Percentiles rank a stretch among this genome's conserved stretches.
phyloP scores from a whole-genome alignment of 169 alveolate species.

The Cytauxzoon felis region DNA sequence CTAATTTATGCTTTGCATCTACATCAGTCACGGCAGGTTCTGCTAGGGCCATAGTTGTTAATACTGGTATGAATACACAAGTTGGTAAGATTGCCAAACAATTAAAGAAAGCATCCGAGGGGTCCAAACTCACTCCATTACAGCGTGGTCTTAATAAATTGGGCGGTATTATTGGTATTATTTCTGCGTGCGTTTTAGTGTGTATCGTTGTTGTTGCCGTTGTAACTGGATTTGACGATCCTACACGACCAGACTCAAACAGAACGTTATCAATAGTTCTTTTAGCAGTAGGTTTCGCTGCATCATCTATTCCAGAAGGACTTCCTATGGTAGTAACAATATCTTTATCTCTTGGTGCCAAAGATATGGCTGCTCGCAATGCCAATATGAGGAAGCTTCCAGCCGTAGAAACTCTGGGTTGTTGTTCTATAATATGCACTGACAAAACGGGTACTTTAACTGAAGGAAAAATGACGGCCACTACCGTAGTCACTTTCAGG shows the following conservation, averaged over 20 bases:
- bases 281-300: constrained; percentile 93
- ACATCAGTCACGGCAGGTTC: constrained; percentile 89
- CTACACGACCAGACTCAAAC: constrained; percentile 81
- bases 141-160: constrained; percentile 78
- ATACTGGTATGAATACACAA: constrained; percentile 89
- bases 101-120: constrained; percentile 77
- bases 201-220: constrained; percentile 78
- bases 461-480: constrained; percentile 91
- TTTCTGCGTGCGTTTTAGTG: constrained; percentile 64
- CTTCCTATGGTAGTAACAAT: constrained; percentile 96
- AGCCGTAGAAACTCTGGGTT: constrained; percentile 97
- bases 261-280: constrained; percentile 82
- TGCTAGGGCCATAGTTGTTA: constrained; percentile 87
- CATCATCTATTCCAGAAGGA: constrained; percentile 96
- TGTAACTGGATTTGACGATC: constrained; percentile 76
- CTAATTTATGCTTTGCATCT: constrained; percentile 89
- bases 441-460: constrained; percentile 98
- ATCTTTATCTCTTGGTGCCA: constrained; percentile 89
- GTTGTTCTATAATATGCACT: constrained; percentile 93
- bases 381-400: constrained; percentile 91
- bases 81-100: constrained; percentile 95
- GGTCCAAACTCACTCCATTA: constrained; percentile 75
- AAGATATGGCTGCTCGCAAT: constrained; percentile 90
- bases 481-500: constrained; percentile 74
- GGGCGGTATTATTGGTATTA: constrained; percentile 83